phyloP scores from a whole-genome alignment of 2,329 filamentous ascomycete genomes.

The Neopestalotiopsis sp. region DNA sequence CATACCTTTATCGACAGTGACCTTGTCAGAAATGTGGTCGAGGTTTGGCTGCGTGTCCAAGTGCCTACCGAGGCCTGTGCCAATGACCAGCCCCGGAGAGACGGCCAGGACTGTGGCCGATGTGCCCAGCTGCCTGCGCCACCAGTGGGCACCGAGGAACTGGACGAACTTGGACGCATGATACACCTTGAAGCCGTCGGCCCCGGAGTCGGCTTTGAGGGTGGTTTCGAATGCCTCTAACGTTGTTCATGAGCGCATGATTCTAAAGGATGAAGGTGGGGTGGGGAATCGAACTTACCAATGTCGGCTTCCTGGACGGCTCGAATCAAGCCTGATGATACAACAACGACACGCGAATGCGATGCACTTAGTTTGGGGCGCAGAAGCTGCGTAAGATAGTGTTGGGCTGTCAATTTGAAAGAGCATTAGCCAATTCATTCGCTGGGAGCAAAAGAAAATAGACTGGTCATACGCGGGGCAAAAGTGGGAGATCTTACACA shows the following conservation, averaged over 20 bases:
- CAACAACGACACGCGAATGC: conserved; percentile 52
- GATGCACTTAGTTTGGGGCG: conserved; percentile 53
- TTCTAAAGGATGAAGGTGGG: not conserved
- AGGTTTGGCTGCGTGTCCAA: conserved; percentile 33
- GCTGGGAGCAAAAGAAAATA: no score
- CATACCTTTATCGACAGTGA: conserved; percentile 48
- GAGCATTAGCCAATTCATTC: not conserved
- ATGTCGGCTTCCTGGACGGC: conserved; percentile 8
- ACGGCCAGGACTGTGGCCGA: conserved; percentile 55
- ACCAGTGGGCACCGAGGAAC: conserved; percentile 59
- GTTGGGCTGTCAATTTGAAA: conserved; percentile 49
- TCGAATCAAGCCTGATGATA: conserved; percentile 56
- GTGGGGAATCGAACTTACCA: no score
- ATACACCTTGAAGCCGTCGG: conserved; percentile 41
- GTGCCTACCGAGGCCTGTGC: conserved; percentile 47
- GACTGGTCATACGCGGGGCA: no score
- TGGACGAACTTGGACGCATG: conserved; percentile 54
- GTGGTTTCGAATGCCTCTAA: not conserved
- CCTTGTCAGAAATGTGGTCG: conserved; percentile 51
- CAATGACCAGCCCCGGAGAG: conserved; percentile 57
- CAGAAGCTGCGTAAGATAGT: conserved; percentile 57
- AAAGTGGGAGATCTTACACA: conserved; percentile 43
- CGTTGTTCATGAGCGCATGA: no score
- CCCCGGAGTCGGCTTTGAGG: conserved; percentile 40
- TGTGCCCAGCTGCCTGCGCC: conserved; percentile 55